Conservation (phyloP, 768 basidiomycete genomes). For the Boletus vinaceobasis region DNA sequence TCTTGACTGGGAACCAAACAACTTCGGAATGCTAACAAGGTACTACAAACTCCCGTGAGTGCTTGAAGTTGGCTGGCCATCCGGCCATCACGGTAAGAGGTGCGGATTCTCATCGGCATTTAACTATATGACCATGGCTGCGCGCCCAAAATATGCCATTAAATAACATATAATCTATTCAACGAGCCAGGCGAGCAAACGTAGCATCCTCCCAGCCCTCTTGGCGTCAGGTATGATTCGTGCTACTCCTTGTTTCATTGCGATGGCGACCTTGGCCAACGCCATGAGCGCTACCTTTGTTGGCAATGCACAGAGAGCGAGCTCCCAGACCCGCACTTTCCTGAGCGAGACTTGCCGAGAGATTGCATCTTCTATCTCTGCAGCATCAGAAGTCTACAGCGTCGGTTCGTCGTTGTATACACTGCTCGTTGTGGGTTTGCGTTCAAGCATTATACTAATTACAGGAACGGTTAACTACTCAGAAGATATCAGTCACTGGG, state of each 20-base stretch:
- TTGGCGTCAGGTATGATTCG: background rate
- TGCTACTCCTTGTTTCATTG: background rate
- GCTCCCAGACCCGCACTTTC: background rate
- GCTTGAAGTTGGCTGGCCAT: too few species aligned
- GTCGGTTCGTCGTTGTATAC: background rate
- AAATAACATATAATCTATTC: background rate
- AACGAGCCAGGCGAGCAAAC: too few species aligned
- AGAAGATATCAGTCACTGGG: constrained; percentile 49
- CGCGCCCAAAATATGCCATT: too few species aligned
- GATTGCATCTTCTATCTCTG: constrained; percentile 1
- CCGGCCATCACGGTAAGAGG: too few species aligned
- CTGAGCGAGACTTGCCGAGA: background rate
- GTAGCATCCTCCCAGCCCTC: too few species aligned
- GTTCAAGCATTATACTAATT: background rate
- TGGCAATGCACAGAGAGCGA: background rate
- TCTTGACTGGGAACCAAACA: too few species aligned
- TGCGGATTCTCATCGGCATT: too few species aligned
- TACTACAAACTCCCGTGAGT: too few species aligned
- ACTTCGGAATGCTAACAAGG: too few species aligned
- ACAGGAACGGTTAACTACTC: constrained; percentile 32
- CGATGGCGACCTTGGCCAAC: background rate
- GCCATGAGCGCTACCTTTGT: background rate
- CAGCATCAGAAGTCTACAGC: constrained; percentile 1
- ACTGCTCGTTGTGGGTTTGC: too few species aligned
- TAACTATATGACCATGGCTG: background rate